Evolutionary conservation across 1,284 basidiomycete species (phyloP).

Genomic region (Pulveroboletus sp.): DNA sequence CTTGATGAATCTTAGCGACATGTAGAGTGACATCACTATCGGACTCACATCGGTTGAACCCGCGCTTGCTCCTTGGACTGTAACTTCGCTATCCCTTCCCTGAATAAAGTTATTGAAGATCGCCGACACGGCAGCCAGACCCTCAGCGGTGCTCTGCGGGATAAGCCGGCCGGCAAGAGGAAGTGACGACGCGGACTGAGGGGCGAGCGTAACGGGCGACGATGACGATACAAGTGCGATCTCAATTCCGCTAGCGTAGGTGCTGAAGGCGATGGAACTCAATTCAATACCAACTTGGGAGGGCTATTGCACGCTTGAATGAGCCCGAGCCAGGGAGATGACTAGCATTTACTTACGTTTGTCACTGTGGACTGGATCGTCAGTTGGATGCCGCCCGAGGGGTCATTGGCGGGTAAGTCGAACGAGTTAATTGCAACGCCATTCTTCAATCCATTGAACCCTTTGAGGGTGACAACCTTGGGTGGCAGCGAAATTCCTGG

Average conservation of each 20-base stretch:
- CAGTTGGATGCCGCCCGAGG: slow-evolving; percentile 73
- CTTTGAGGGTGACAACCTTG: slow-evolving; percentile 69
- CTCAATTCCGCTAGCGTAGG: slow-evolving; percentile 53
- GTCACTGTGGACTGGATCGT: slow-evolving; percentile 62
- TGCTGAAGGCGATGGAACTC: slow-evolving; percentile 63
- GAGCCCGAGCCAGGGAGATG: slow-evolving; percentile 1
- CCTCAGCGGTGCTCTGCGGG: slow-evolving; percentile 56
- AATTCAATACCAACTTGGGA: slow-evolving; percentile 78
- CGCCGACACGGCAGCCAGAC: slow-evolving; percentile 60
- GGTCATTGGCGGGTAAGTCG: slow-evolving; percentile 73
- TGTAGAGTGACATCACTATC: neutral
- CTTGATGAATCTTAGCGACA: slow-evolving; percentile 34
- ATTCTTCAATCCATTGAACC: slow-evolving; percentile 68
- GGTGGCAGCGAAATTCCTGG: slow-evolving; percentile 53
- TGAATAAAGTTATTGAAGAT: slow-evolving; percentile 79
- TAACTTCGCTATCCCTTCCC: slow-evolving; percentile 61
- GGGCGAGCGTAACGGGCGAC: slow-evolving; percentile 54
- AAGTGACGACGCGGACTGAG: slow-evolving; percentile 55
- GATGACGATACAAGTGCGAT: slow-evolving; percentile 62
- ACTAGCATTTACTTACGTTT: slow-evolving; percentile 48
- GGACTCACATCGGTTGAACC: slow-evolving; percentile 57
- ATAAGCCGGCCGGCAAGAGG: slow-evolving; percentile 66
- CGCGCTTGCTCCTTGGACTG: slow-evolving; percentile 64
- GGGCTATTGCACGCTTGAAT: slow-evolving; percentile 44
- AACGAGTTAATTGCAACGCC: slow-evolving; percentile 70